Evolutionary conservation across 176 grass and related monocot species (phyloP).

Genomic region (Tuctoria greenei): DNA sequence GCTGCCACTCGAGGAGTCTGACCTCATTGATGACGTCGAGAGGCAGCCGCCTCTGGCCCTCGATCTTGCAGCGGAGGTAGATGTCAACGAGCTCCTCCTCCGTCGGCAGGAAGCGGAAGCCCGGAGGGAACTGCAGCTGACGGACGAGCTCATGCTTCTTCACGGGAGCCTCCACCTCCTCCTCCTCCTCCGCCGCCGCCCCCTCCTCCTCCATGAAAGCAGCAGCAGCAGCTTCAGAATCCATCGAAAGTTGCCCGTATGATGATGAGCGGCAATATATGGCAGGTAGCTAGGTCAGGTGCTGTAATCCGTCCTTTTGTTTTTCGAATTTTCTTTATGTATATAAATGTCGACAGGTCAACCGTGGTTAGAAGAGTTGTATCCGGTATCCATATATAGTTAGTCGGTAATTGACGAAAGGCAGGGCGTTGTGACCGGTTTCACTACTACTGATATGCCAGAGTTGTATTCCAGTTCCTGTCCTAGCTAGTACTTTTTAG

Average conservation of each 20-base stretch:
- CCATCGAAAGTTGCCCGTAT: not conserved
- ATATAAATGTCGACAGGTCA: no score
- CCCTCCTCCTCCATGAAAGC: not conserved
- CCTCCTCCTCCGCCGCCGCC: not conserved
- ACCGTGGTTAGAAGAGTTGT: not conserved
- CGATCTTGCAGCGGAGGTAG: slow-evolving; percentile 48
- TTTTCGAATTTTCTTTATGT: no score
- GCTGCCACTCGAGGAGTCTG: slow-evolving; percentile 1
- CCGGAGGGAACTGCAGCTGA: slow-evolving; percentile 22
- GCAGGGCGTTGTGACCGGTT: not conserved
- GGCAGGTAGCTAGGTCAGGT: not conserved
- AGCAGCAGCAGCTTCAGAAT: not conserved
- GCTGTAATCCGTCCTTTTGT: not conserved
- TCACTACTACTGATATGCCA: not conserved
- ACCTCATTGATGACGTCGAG: slow-evolving; percentile 28
- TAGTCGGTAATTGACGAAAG: not conserved
- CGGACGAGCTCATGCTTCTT: slow-evolving; percentile 5
- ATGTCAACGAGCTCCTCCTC: slow-evolving; percentile 19
- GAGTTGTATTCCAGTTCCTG: not conserved
- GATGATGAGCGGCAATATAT: not conserved
- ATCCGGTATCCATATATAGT: not conserved
- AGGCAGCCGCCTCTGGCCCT: not conserved
- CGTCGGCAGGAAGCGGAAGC: slow-evolving; percentile 20
- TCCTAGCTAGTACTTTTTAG: not conserved
- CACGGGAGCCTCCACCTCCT: not conserved